Evolutionary conservation across 306 rosid genomes (phyloP).

Genomic region (Prunus kanzakura): DNA sequence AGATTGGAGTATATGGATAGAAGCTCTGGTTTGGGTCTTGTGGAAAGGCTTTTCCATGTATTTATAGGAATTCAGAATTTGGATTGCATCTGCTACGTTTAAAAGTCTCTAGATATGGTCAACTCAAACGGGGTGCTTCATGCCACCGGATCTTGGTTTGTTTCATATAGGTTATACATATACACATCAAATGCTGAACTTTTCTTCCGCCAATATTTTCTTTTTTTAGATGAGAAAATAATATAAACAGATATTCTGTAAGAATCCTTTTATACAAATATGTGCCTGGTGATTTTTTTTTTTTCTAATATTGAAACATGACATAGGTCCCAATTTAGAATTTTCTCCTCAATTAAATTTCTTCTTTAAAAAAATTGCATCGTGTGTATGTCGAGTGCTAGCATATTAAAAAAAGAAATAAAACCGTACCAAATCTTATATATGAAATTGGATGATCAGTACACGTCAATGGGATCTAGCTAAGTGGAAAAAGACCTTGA

Average conservation of each 20-base stretch:
- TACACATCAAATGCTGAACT: too few relatives aligned
- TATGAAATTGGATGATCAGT: neutral
- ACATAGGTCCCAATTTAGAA: too few relatives aligned
- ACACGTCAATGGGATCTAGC: too few relatives aligned
- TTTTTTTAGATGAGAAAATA: too few relatives aligned
- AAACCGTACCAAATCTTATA: neutral
- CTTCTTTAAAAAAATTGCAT: neutral
- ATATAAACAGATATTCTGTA: too few relatives aligned
- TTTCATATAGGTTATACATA: neutral
- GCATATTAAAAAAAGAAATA: neutral
- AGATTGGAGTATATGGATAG: neutral
- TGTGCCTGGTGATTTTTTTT: too few relatives aligned
- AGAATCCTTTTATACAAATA: too few relatives aligned
- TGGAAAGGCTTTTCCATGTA: slow-evolving; percentile 7
- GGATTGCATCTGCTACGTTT: neutral
- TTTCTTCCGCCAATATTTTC: too few relatives aligned
- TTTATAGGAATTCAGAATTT: slow-evolving; percentile 36
- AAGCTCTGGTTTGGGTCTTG: slow-evolving; percentile 5
- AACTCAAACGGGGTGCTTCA: slow-evolving; percentile 22
- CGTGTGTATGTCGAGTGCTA: neutral
- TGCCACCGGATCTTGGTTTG: neutral
- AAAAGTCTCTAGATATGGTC: slow-evolving; percentile 8
- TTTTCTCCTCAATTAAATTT: too few relatives aligned
- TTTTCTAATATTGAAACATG: too few relatives aligned
- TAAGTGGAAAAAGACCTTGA: rapidly evolving